These are phyloP conservation scores for Trametes cingulata DNA, from an alignment of 768 basidiomycete genomes.

Conservation along the genomic window DNA sequence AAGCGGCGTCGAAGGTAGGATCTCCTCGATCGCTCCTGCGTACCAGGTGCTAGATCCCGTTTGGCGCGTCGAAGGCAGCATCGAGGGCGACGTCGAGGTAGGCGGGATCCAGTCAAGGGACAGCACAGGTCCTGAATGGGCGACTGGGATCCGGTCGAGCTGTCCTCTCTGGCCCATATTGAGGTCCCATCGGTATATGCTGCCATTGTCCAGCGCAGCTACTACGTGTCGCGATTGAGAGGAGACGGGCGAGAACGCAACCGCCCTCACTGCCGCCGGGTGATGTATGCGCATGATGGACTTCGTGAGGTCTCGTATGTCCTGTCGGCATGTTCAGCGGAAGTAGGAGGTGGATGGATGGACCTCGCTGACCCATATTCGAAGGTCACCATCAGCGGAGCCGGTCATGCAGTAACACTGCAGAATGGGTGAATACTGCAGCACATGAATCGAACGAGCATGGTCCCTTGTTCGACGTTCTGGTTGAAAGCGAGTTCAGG, in stretches of 20 bases:
- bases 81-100: conserved; percentile 23
- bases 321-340: conserved; percentile 36
- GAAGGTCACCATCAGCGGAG: conserved; percentile 77
- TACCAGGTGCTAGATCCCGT: conserved; percentile 26
- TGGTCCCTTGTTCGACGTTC: conserved; percentile 67
- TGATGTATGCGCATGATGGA: conserved; percentile 73
- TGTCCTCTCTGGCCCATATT: conserved; percentile 74
- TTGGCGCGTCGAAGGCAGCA: conserved; percentile 20
- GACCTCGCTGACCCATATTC: conserved; percentile 64
- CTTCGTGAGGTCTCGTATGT: conserved; percentile 68
- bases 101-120: conserved; percentile 69
- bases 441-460: conserved; percentile 66
- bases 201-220: conserved; percentile 36
- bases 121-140: conserved; percentile 72
- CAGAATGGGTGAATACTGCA: conserved; percentile 67
- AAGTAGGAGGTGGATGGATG: not conserved
- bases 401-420: conserved; percentile 77
- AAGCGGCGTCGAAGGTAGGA: conserved; percentile 17
- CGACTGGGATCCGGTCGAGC: conserved; percentile 70
- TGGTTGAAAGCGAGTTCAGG: not conserved
- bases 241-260: conserved; percentile 68
- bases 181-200: conserved; percentile 75
- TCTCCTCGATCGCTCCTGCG: conserved; percentile 25
- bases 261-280: conserved; percentile 64
- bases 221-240: conserved; percentile 69